A percentile compares a stretch with the other conserved stretches of the same genome.
These are phyloP conservation scores for Pterocarpus santalinus DNA, from an alignment of 306 rosid species.

Conservation along the genomic window DNA sequence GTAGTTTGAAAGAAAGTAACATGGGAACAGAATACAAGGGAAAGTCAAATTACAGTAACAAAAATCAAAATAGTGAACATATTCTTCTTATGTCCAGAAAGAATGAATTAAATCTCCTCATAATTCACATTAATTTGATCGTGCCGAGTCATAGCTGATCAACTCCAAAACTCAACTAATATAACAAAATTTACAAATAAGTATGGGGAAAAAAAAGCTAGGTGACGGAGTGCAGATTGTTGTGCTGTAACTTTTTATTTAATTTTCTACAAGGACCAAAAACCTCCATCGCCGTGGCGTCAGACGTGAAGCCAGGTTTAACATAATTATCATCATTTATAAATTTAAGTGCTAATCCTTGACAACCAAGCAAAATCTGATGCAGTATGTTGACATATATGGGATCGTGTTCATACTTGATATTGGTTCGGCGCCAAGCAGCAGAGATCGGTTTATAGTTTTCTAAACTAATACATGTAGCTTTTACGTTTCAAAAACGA, in stretches of 20 bases:
- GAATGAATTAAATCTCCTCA: conserved; percentile 51
- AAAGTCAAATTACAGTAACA: conserved; percentile 36
- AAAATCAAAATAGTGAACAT: conserved; percentile 26
- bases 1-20: neutral
- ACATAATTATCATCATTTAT: too few species aligned
- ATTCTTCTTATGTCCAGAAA: conserved; percentile 40
- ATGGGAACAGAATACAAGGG: conserved; percentile 7
- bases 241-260: too few species aligned
- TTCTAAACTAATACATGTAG: neutral
- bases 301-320: too few species aligned
- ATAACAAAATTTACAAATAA: conserved; percentile 38
- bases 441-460: too few species aligned
- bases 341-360: too few species aligned
- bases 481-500: neutral
- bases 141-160: conserved; percentile 7
- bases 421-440: too few species aligned
- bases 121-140: conserved; percentile 31
- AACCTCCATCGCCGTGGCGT: too few species aligned
- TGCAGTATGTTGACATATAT: too few species aligned
- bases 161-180: neutral
- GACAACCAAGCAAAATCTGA: too few species aligned
- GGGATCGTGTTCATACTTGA: too few species aligned
- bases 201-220: neutral
- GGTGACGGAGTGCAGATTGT: too few species aligned
- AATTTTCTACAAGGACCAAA: too few species aligned